A percentile compares a stretch with the other conserved stretches of the same genome.
Evolutionary conservation across 2,329 filamentous ascomycete genomes (phyloP).

Genomic region (Plenodomus lindquistii): DNA sequence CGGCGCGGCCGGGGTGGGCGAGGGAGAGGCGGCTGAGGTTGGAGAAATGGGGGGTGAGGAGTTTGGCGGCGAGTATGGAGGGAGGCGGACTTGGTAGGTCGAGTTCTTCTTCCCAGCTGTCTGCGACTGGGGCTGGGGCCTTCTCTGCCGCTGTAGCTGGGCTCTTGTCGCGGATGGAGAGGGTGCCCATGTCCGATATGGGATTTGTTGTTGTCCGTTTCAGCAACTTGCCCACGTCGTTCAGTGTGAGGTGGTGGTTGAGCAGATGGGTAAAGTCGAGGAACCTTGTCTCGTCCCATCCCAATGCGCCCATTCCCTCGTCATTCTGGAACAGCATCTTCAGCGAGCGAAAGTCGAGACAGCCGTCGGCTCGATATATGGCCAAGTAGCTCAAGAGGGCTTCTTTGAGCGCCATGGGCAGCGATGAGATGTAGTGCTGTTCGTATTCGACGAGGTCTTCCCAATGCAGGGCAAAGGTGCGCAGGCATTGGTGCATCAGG

Average conservation of each 20-base stretch:
- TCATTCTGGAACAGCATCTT: constrained; percentile 54
- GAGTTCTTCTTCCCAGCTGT: constrained; percentile 53
- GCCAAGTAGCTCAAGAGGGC: constrained; percentile 61
- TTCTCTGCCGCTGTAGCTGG: constrained; percentile 15
- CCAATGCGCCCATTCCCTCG: constrained; percentile 35
- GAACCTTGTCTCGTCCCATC: constrained; percentile 51
- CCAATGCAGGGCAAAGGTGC: constrained; percentile 61
- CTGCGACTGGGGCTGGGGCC: constrained; percentile 33
- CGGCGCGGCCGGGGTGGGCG: constrained; percentile 53
- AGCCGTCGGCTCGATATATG: constrained; percentile 50
- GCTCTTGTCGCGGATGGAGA: constrained; percentile 12
- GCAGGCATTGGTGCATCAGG: constrained; percentile 57
- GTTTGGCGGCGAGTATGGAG: constrained; percentile 14
- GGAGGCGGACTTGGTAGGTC: constrained; percentile 13
- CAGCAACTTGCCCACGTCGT: constrained; percentile 53
- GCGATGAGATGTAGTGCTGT: constrained; percentile 55
- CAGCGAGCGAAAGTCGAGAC: constrained; percentile 51
- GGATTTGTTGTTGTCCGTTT: constrained; percentile 11
- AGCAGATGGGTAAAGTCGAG: constrained; percentile 59
- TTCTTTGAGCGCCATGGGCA: constrained; percentile 58
- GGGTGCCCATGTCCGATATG: constrained; percentile 15
- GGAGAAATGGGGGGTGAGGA: constrained; percentile 48
- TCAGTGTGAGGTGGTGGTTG: constrained; percentile 54
- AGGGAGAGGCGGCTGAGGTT: constrained; percentile 63
- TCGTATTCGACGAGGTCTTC: constrained; percentile 61